Evolutionary conservation across 108 stramenopile genomes (phyloP), one percentile per base, ranked within the genome.

Genomic region (Discostella stelligeroides): DNA sequence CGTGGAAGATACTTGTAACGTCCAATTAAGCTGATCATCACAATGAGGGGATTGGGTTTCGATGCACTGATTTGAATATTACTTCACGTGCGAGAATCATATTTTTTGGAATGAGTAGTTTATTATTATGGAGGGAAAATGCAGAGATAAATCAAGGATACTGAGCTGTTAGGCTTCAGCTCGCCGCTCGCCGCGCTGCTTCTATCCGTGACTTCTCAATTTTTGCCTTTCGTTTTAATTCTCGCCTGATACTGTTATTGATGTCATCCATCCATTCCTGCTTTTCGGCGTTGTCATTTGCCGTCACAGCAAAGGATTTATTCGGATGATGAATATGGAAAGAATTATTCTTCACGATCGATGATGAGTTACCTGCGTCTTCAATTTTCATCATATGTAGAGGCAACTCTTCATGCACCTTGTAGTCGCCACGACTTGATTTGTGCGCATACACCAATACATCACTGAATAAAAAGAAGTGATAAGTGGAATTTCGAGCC

Each of bases 401-500:
- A 60, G 89, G 89, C 34, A 98, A 77, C 59, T 88, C 91, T 76
- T 89, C 96, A 63, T 94, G 94, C n/a, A 91, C 86, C 60, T 81
- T 75, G 43, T 74, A 88, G 45, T 81, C 66, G 14, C 76, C 81
- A 14, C 66, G 50, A 38, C 42, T 49, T 49, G 79, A 82, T 51
- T 78, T 78, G 72, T 78, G 76, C 29, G 80, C 75, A 18, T 79
- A 79, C 7, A 79, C 70, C 25, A 79, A 54, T 17, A 72, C 71
- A 72, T 98, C 98, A 49, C 86, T 90, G 76, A 98, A 98, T 54
- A 98, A 72, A 68, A 97, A 98, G 76, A 98, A 97, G 7, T 83
- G 72, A 73, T 97, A 97, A 9, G 82, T 70, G 21, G 85, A 79
- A 43, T 67, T 77, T 34, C 90, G 76, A 23, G 95, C 96, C 27